phyloP scores from a whole-genome alignment of 2,329 filamentous ascomycete species.

The Aspergillus quadrilineatus region DNA sequence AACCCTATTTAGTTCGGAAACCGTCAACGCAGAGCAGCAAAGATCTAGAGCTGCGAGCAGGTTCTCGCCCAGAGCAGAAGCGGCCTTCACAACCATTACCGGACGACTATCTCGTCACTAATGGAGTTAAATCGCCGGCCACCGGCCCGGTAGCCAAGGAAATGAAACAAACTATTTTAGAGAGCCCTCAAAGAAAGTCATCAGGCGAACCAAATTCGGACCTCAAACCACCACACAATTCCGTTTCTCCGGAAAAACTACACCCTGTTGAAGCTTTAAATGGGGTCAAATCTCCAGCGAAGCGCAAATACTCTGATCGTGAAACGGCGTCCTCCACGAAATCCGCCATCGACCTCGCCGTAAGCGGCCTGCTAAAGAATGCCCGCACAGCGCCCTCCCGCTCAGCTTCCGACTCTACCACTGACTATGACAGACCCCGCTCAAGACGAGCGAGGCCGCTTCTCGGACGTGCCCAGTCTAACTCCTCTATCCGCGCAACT shows the following conservation, averaged over 20 bases:
- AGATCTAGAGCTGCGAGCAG: conserved; percentile 20
- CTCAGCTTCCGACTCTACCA: conserved; percentile 22
- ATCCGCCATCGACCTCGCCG: conserved; percentile 37
- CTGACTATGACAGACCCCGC: conserved; percentile 21
- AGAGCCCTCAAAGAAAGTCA: not conserved
- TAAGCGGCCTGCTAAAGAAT: conserved; percentile 43
- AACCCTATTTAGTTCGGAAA: conserved; percentile 44
- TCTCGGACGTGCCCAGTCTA: conserved; percentile 44
- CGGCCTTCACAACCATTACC: conserved; percentile 7
- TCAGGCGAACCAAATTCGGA: not conserved
- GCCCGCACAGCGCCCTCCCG: conserved; percentile 37
- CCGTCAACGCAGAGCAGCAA: conserved; percentile 22
- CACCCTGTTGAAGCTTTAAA: conserved; percentile 1
- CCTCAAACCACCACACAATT: not conserved
- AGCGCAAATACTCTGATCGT: conserved; percentile 20
- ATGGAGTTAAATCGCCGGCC: not conserved
- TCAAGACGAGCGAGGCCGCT: conserved; percentile 37
- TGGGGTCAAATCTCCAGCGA: conserved; percentile 10
- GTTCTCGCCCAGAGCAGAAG: conserved; percentile 23
- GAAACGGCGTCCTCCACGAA: conserved; percentile 19
- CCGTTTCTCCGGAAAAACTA: not conserved
- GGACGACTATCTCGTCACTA: conserved; percentile 10
- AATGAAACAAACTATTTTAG: not conserved
- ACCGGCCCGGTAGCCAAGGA: not conserved
- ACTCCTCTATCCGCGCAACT: conserved; percentile 32